Evolutionary conservation across 1,284 basidiomycete genomes (phyloP).

Genomic region (Sphagnurus paluster): DNA sequence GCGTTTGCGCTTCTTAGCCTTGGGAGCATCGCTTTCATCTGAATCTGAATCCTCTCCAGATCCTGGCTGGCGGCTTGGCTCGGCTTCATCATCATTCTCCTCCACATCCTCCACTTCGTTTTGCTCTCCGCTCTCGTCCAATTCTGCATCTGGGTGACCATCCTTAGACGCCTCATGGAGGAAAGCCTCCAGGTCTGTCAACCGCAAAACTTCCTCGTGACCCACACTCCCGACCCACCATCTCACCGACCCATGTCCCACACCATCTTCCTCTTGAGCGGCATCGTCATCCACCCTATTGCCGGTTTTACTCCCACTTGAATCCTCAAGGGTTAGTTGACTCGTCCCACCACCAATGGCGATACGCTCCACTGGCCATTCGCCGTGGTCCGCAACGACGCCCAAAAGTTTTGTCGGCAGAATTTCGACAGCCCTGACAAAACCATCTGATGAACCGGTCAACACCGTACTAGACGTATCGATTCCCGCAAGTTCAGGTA

Average conservation of each 20-base stretch:
- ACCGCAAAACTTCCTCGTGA: constrained; percentile 83
- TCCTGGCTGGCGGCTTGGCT: constrained; percentile 5
- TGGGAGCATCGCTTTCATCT: constrained; percentile 36
- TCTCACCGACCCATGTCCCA: constrained; percentile 23
- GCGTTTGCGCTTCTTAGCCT: constrained; percentile 56
- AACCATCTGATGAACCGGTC: constrained; percentile 92
- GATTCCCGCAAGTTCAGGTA: constrained; percentile 64
- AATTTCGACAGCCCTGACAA: constrained; percentile 87
- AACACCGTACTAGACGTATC: constrained; percentile 75
- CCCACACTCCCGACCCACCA: constrained; percentile 93
- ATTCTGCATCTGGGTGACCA: constrained; percentile 32
- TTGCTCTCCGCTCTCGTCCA: constrained; percentile 19
- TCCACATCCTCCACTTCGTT: constrained; percentile 20
- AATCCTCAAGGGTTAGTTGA: constrained; percentile 30
- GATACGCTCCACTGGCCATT: constrained; percentile 89
- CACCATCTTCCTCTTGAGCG: constrained; percentile 39
- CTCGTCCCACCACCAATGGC: constrained; percentile 49
- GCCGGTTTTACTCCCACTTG: constrained; percentile 37
- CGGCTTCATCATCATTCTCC: constrained; percentile 12
- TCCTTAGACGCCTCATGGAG: constrained; percentile 43
- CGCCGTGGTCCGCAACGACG: constrained; percentile 87
- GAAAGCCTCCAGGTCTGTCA: constrained; percentile 77
- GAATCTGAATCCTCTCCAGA: constrained; percentile 24
- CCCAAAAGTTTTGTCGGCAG: constrained; percentile 90
- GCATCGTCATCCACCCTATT: constrained; percentile 14